phyloP scores from a whole-genome alignment of 805 yeast species.

The Yamadazyma sp. region DNA sequence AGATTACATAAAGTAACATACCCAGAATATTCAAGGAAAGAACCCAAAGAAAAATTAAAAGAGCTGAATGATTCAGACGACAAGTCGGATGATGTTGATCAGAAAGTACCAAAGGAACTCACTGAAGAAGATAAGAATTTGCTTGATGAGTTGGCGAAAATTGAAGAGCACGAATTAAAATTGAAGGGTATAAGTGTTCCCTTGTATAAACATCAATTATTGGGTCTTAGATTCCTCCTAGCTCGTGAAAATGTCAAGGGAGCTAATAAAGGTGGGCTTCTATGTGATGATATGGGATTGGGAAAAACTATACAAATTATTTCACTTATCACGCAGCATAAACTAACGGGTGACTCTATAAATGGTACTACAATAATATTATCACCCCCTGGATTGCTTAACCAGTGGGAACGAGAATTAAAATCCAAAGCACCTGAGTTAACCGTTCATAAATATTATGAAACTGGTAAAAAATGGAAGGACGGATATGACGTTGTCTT shows the following conservation, averaged over 20 bases:
- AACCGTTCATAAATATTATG: too few species aligned
- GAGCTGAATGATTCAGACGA: too few species aligned
- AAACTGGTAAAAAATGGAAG: too few species aligned
- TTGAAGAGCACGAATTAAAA: neutral
- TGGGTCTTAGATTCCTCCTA: neutral
- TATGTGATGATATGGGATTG: conserved; percentile 2
- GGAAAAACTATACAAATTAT: conserved; percentile 1
- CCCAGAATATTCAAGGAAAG: too few species aligned
- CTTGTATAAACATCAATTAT: neutral
- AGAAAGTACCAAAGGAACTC: too few species aligned
- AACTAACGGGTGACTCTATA: neutral
- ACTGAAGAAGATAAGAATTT: neutral
- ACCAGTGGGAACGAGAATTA: conserved; percentile 1
- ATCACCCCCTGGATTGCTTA: neutral
- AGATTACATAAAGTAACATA: too few species aligned
- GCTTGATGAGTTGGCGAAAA: neutral
- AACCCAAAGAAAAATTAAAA: too few species aligned
- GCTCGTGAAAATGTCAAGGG: neutral
- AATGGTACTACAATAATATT: neutral
- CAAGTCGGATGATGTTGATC: too few species aligned
- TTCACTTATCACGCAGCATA: neutral
- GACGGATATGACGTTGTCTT: too few species aligned
- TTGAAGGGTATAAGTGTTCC: neutral
- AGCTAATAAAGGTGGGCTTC: neutral
- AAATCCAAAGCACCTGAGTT: too few species aligned